phyloP scores from a whole-genome alignment of 139 green algal genomes.

The Coccomyxa sp. region DNA sequence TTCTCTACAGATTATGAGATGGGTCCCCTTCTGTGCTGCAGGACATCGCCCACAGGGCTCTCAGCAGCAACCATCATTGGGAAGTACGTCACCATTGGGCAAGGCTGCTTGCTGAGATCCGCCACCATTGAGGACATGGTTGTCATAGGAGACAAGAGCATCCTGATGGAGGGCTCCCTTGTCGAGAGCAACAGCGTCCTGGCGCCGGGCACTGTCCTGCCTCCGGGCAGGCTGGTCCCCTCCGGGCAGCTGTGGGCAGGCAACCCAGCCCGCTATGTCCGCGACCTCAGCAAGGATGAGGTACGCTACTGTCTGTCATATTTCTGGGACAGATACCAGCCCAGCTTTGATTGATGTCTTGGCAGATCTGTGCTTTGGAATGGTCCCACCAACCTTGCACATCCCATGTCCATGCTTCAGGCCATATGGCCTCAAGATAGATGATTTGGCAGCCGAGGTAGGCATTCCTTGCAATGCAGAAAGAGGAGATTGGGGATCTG shows the following conservation, averaged over 20 bases:
- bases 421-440: too few species aligned
- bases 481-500: constrained; percentile 19
- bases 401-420: too few species aligned
- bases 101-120: constrained; percentile 67
- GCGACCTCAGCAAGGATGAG: constrained; percentile 57
- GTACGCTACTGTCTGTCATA: neutral
- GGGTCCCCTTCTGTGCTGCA: too few species aligned
- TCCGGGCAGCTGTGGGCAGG: constrained; percentile 82
- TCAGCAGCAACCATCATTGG: constrained; percentile 73
- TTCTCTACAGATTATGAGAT: too few species aligned
- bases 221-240: constrained; percentile 74
- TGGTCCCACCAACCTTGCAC: neutral
- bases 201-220: constrained; percentile 73
- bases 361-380: neutral
- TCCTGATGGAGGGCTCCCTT: constrained; percentile 23
- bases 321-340: neutral
- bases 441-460: too few species aligned
- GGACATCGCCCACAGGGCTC: constrained; percentile 75
- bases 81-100: constrained; percentile 77
- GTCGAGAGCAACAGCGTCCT: constrained; percentile 76
- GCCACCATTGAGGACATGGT: constrained; percentile 62
- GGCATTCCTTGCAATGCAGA: constrained; percentile 15
- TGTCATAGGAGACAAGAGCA: constrained; percentile 64
- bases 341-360: neutral
- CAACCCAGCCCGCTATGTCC: constrained; percentile 72